Evolutionary conservation across 2,329 filamentous ascomycete species (phyloP), one percentile per base, ranked within the genome.

Genomic region (Diaporthe nobilis): DNA sequence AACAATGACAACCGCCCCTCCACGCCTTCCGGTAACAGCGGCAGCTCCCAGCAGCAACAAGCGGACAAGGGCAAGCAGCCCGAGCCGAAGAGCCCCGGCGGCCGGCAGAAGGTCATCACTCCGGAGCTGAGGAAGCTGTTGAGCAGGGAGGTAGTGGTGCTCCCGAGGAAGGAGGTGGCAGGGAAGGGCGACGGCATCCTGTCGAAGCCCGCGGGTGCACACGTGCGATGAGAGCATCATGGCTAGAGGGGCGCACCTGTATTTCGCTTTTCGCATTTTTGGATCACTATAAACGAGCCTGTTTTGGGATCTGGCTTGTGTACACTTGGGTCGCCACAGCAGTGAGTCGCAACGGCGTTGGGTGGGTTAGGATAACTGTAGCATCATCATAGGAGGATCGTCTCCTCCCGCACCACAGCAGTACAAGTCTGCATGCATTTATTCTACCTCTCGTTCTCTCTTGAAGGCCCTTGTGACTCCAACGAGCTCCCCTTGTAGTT

Each of bases 41-140:
- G 34, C 60, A 34, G 76, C 3, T 25, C 57, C 3, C 75, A 61
- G 42, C 71, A 61, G 31, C 34, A 55, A 10, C 57, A 53, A 53
- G 44, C 47, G 39, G 58, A 65, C 57, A 72, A 74, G 55, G 72
- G 67, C 68, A 77, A 77, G 71, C 57, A 73, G 67, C 44, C 72
- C 34, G 76, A 77, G 44, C 53, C 84, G 47, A 79, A 55, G 53
- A 73, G 71, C 58, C 71, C 71, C 13, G 34, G 58, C 25, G 71
- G 60, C 47, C 44, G 83, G 72, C 81, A 85, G 57, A 89, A 86
- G 80, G 84, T 90, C 20, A 91, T 92, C 70, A 91, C 89, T 2
- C 89, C 90, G 0, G 90, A 91, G 81, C 81, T 92, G 77, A 85
- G 90, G 67, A 87, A 86, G 76, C 80, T 92, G 55, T 80, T 92